Percentiles rank a stretch among this genome's conserved stretches.
phyloP scores from a whole-genome alignment of 495 filamentous ascomycete species.

The Xylaria scruposa region DNA sequence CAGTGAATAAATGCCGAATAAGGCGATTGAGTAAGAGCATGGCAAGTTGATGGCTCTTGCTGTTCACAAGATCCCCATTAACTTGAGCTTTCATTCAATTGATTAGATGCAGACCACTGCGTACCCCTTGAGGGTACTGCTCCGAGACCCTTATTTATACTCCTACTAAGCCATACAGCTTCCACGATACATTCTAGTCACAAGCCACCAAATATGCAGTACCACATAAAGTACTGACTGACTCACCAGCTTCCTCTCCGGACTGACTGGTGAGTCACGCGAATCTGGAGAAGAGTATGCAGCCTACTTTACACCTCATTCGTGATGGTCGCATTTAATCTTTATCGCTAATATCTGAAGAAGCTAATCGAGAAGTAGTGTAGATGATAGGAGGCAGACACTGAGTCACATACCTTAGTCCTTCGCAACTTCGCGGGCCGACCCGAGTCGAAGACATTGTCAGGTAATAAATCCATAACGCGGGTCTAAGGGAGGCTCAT shows the following conservation, averaged over 20 bases:
- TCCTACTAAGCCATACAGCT: not conserved
- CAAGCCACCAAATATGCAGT: not conserved
- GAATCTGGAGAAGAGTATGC: not conserved
- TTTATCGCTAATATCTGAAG: not conserved
- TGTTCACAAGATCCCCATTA: not conserved
- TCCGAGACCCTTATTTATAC: not conserved
- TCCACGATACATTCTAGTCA: not conserved
- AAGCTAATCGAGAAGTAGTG: not conserved
- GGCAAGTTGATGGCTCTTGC: not conserved
- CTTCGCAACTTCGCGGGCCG: no score
- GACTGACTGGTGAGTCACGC: not conserved
- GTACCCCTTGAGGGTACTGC: not conserved
- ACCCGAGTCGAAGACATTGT: no score
- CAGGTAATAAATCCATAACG: no score
- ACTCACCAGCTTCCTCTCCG: not conserved
- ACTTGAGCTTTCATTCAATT: not conserved
- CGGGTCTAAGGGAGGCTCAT: no score
- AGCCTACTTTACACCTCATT: not conserved
- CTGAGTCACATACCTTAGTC: not conserved
- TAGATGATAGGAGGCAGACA: not conserved
- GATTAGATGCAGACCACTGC: not conserved
- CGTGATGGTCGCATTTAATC: not conserved
- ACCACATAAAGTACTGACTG: not conserved
- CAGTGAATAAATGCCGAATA: not conserved
- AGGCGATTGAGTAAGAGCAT: not conserved